phyloP scores from a whole-genome alignment of 805 yeast genomes.

The Blastobotrys americana region DNA sequence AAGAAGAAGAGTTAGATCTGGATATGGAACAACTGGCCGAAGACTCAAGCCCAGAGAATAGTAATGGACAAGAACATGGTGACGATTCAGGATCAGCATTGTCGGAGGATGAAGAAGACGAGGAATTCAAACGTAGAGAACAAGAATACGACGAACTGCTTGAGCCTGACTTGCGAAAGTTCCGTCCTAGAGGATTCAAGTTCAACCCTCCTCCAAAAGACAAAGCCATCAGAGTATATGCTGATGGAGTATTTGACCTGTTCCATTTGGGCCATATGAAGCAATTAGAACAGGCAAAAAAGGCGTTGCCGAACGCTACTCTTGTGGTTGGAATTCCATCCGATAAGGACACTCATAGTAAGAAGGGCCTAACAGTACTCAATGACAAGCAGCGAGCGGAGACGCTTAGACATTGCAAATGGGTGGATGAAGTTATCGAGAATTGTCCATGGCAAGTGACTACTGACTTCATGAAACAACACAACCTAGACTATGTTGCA shows the following conservation, averaged over 20 bases:
- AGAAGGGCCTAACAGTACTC: slow-evolving; percentile 89
- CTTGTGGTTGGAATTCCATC: slow-evolving; percentile 89
- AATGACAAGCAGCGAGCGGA: slow-evolving; percentile 84
- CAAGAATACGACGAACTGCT: slow-evolving; percentile 52
- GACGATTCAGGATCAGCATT: slow-evolving; percentile 1
- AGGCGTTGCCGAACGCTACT: slow-evolving; percentile 75
- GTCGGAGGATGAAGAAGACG: slow-evolving; percentile 1
- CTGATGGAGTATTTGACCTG: slow-evolving; percentile 96
- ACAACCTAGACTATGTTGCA: slow-evolving; percentile 90
- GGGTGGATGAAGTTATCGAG: slow-evolving; percentile 97
- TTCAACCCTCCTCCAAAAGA: slow-evolving; percentile 79
- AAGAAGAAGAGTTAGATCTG: slow-evolving; percentile 19
- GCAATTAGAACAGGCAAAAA: slow-evolving; percentile 94
- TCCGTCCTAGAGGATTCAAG: slow-evolving; percentile 69
- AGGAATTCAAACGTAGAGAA: slow-evolving; percentile 39
- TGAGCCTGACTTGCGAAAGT: slow-evolving; percentile 65
- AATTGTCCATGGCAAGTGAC: slow-evolving; percentile 95
- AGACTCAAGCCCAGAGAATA: slow-evolving; percentile 6
- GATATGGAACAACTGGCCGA: slow-evolving; percentile 20
- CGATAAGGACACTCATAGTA: slow-evolving; percentile 81
- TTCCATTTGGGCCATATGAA: slow-evolving; percentile 98
- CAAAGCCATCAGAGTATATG: slow-evolving; percentile 87
- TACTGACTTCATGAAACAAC: slow-evolving; percentile 67
- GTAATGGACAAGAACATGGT: not conserved
- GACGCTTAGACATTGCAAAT: slow-evolving; percentile 83